Evolutionary conservation across 495 filamentous ascomycete genomes (phyloP), one percentile per base, ranked within the genome.

Genomic region (Aspergillus mulundensis): DNA sequence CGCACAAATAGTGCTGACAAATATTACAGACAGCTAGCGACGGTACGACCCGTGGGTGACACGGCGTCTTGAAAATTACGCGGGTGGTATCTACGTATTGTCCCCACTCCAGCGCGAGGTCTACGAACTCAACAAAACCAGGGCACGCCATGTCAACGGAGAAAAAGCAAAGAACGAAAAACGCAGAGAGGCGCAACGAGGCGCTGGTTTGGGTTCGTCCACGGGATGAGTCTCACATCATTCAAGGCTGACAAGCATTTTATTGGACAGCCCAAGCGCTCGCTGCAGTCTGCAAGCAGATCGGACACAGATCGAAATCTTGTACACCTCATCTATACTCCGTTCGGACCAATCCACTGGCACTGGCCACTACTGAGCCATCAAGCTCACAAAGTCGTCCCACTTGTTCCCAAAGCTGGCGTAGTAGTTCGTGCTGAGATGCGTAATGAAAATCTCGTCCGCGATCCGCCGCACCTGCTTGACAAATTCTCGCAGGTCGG

Each of bases 391-490:
- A 57, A 80, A 77, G 40, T 71, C 72, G 20, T 52, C 52, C 77
- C 76, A 78, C 47, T 63, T 62, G 21, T 43, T 39, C 18, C 73
- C 71, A 65, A 80, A 80, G 39, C 63, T 70, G 23, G 72, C 66
- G 62, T 80, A 80, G 64, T 77, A 77, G 53, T 77, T 63, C 20
- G 62, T 64, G 42, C 50, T 61, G 41, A 77, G 62, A 48, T 75
- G 71, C 11, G 77, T 79, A 46, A 78, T 68, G 58, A 77, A 79
- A 23, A 78, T 47, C 58, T 74, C 70, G 47, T 74, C 72, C 5
- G 69, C 71, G 12, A 73, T 59, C 25, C 54, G 61, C 28, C 73
- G 67, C 38, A 68, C 62, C 25, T 73, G 58, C 59, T 69, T 63
- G 12, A 77, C 68, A n/a, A 78, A 57, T 18, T 57, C 34, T 20